These are phyloP conservation scores for Gypsophila paniculata DNA, from an alignment of 179 eudicot genomes.

Conservation along the genomic window DNA sequence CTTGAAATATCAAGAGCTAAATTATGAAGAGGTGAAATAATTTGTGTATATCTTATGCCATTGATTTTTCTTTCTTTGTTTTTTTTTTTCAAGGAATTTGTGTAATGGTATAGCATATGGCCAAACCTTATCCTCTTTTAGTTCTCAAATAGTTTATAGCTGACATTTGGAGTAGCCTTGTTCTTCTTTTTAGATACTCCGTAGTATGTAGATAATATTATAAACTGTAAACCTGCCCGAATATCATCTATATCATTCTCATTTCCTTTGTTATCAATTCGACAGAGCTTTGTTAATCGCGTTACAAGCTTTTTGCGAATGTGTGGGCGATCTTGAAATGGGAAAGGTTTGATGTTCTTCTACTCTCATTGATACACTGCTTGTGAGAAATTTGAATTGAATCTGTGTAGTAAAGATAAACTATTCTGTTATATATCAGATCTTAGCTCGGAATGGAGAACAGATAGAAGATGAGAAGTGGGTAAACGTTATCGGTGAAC, in stretches of 20 bases:
- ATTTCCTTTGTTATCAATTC: constrained; percentile 14
- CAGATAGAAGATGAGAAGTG: constrained; percentile 80
- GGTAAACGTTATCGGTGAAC: constrained; percentile 81
- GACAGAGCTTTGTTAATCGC: constrained; percentile 76
- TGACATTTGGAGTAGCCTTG: not conserved
- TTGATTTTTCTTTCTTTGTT: not conserved
- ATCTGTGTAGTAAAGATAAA: not conserved
- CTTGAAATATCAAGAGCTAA: no score
- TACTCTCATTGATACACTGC: constrained; percentile 9
- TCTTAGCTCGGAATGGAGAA: constrained; percentile 81
- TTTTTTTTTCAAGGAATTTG: not conserved
- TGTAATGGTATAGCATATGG: not conserved
- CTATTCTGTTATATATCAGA: constrained; percentile 36
- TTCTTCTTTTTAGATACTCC: not conserved
- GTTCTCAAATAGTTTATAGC: not conserved
- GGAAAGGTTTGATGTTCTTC: constrained; percentile 62
- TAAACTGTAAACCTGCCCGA: not conserved
- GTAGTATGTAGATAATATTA: not conserved
- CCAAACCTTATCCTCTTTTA: constrained; percentile 3
- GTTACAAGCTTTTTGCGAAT: constrained; percentile 96
- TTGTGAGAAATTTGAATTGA: not conserved
- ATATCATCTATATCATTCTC: not conserved
- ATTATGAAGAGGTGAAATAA: no score
- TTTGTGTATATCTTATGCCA: not conserved
- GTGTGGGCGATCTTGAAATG: constrained; percentile 98